These are phyloP conservation scores for Paraphoma sp. DNA, from an alignment of 2,329 filamentous ascomycete genomes.

Conservation along the genomic window DNA sequence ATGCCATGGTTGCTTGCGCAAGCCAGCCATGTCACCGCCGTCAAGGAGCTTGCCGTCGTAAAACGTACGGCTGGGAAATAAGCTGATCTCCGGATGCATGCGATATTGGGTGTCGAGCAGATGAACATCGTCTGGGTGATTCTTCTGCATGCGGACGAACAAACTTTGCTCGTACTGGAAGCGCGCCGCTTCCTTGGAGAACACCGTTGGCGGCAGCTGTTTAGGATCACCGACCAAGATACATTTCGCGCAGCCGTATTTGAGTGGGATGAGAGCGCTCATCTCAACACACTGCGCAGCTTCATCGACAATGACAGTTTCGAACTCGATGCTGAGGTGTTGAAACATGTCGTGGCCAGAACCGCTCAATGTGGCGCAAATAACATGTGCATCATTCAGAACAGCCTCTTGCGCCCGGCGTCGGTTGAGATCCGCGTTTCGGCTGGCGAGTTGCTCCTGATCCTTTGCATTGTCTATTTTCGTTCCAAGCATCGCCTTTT, in stretches of 20 bases:
- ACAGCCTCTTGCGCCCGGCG: conserved; percentile 89
- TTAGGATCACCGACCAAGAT: conserved; percentile 98
- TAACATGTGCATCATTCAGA: conserved; percentile 86
- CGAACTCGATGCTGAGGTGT: conserved; percentile 91
- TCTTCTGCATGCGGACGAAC: conserved; percentile 97
- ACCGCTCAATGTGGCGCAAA: conserved; percentile 94
- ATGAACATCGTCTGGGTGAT: conserved; percentile 86
- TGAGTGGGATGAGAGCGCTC: conserved; percentile 93
- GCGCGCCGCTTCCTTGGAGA: conserved; percentile 88
- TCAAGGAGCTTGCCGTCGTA: conserved; percentile 89
- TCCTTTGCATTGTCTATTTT: conserved; percentile 89
- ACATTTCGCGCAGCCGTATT: conserved; percentile 96
- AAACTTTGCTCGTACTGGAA: conserved; percentile 98
- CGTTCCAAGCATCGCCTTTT: conserved; percentile 76
- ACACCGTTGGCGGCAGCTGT: conserved; percentile 92
- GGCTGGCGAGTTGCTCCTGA: conserved; percentile 78
- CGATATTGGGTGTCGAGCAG: conserved; percentile 97
- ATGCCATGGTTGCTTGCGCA: conserved; percentile 87
- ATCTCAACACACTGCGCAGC: conserved; percentile 98
- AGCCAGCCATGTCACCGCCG: conserved; percentile 78
- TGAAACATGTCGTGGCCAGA: conserved; percentile 98
- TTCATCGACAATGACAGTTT: conserved; percentile 98
- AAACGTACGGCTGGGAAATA: conserved; percentile 88
- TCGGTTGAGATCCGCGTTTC: conserved; percentile 85
- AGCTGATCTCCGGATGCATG: conserved; percentile 97